Evolutionary conservation across 805 yeast genomes (phyloP), one percentile per base, ranked within the genome.

Genomic region (Saturnispora dispora): DNA sequence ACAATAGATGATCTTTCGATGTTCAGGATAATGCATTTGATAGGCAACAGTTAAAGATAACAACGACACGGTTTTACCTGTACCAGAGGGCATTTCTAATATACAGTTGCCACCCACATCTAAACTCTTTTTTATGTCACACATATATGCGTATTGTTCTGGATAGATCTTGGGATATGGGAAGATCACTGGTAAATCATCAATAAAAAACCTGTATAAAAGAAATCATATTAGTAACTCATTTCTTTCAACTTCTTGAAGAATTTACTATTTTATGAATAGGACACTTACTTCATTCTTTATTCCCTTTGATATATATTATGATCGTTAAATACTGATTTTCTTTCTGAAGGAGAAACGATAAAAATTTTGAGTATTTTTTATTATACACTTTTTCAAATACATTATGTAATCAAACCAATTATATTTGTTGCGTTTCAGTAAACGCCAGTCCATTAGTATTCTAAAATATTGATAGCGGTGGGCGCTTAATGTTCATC

Each of bases 71-170:
- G 99, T 93, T 66, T 93, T 93, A 42, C 99, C 99, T 3, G 99
- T 93, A 4, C 99, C 99, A 5, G 99, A 93, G 58, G 99, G 99
- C 99, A 93, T 93, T 71, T 93, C 99, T 62, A 93, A 68, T 50
- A 93, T 89, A 68, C 96, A 86, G 64, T 90, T 90, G 11, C 99
- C 99, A 2, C 97, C 98, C 1, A 85, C 96, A 72, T 93, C 99
- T 48, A 93, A 69, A 0, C 97, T 86, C 63, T 83, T 81, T 71
- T 93, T 93, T 57, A 93, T 85, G 66, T 91, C 98, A 55, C 93
- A 81, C 99, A 93, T 93, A 69, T 93, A 93, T 33, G 90, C 93
- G 74, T 93, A 93, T 66, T 93, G 99, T 69, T 93, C 99, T 2
- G 99, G 99, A 65, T 93, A 93, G 51, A 93, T 91, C 62, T 88